phyloP scores from a whole-genome alignment of 2,329 filamentous ascomycete species.

The Epicoccum nigrum region DNA sequence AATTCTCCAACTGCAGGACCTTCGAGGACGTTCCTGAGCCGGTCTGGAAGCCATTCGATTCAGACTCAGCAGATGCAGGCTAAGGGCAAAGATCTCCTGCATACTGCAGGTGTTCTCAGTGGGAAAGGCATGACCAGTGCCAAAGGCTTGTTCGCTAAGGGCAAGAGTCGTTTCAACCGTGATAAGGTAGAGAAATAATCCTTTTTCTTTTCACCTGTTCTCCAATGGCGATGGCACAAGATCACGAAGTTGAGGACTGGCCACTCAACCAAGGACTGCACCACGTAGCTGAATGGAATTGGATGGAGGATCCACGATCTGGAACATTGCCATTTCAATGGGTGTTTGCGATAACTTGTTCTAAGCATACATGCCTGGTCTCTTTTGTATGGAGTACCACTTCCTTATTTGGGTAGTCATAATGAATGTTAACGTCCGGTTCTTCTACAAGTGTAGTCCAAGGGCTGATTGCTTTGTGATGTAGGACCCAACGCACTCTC shows the following conservation, averaged over 20 bases:
- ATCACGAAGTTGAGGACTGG: no score
- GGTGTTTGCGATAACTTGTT: slow-evolving; percentile 29
- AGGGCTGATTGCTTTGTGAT: slow-evolving; percentile 48
- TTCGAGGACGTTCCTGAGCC: slow-evolving; percentile 29
- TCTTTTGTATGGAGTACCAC: slow-evolving; percentile 21
- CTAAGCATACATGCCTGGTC: slow-evolving; percentile 25
- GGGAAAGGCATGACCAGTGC: slow-evolving; percentile 78
- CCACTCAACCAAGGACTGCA: slow-evolving; percentile 14
- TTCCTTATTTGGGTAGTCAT: slow-evolving; percentile 25
- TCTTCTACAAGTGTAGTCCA: slow-evolving; percentile 19
- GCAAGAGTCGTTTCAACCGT: slow-evolving; percentile 77
- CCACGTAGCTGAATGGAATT: slow-evolving; percentile 21
- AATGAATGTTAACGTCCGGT: slow-evolving; percentile 33
- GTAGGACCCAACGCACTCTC: slow-evolving; percentile 41
- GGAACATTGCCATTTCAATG: slow-evolving; percentile 24
- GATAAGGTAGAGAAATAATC: slow-evolving; percentile 88
- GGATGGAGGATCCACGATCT: slow-evolving; percentile 18
- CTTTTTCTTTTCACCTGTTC: slow-evolving; percentile 41
- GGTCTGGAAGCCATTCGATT: slow-evolving; percentile 30
- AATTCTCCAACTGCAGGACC: slow-evolving; percentile 29
- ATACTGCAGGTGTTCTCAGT: slow-evolving; percentile 75
- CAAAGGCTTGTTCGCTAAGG: slow-evolving; percentile 89
- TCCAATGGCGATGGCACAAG: no score
- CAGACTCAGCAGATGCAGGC: slow-evolving; percentile 63
- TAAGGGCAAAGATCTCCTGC: slow-evolving; percentile 87